Conservation (phyloP, 495 filamentous ascomycete genomes). For the Aspergillus ellipticus region DNA sequence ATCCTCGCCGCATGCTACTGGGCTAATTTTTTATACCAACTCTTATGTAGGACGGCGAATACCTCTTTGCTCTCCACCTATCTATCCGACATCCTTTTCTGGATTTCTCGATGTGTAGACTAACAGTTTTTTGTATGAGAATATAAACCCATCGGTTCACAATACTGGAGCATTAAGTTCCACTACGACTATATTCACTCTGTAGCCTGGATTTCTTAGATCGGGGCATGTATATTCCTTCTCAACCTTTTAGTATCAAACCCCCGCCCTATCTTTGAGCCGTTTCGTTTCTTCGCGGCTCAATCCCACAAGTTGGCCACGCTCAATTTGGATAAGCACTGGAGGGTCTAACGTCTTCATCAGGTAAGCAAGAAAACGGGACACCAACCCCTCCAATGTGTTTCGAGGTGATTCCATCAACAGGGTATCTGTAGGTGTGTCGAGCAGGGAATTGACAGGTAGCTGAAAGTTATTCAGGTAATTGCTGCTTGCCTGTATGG, state of each 20-base stretch:
- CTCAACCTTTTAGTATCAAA: not conserved
- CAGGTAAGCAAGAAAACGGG: conserved; percentile 31
- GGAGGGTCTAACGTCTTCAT: conserved; percentile 37
- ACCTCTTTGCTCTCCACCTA: not conserved
- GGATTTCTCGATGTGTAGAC: conserved; percentile 32
- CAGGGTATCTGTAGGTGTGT: conserved; percentile 6
- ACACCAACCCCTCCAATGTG: conserved; percentile 23
- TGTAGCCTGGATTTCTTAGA: not conserved
- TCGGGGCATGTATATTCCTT: not conserved
- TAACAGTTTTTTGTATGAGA: conserved; percentile 19
- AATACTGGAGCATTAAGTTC: not conserved
- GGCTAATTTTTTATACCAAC: conserved; percentile 26
- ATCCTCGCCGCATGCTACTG: conserved; percentile 87
- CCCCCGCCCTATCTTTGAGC: conserved; percentile 29
- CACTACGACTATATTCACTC: no score
- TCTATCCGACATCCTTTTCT: conserved; percentile 1
- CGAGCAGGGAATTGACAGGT: conserved; percentile 3
- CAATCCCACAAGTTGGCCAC: conserved; percentile 33
- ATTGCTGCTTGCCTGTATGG: not conserved
- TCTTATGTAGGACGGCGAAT: not conserved
- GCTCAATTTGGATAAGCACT: conserved; percentile 44
- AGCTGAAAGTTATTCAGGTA: conserved; percentile 17
- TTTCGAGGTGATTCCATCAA: conserved; percentile 10
- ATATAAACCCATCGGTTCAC: conserved; percentile 11
- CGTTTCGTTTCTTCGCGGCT: conserved; percentile 31